A percentile compares a stretch with the other conserved stretches of the same genome.
Evolutionary conservation across 2,329 filamentous ascomycete species (phyloP).

Genomic region (Pseudovirgaria hyperparasitica): DNA sequence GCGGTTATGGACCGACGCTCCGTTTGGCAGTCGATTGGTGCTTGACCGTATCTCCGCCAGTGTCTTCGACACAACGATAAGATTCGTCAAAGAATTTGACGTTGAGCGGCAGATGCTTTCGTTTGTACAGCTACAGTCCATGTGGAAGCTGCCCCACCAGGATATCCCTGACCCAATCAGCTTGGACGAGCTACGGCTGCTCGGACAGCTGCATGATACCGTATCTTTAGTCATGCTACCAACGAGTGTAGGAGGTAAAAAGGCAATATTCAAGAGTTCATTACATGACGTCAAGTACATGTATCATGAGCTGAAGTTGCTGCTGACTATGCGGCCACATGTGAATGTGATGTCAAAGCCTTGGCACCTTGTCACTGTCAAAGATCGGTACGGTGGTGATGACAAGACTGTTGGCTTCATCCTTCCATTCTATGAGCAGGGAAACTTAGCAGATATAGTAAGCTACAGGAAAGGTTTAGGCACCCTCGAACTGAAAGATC

Average conservation of each 20-base stretch:
- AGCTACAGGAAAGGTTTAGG: conserved; percentile 9
- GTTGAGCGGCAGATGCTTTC: neutral
- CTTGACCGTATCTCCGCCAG: neutral
- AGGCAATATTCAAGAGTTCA: conserved; percentile 46
- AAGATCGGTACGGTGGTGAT: conserved; percentile 43
- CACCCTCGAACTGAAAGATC: neutral
- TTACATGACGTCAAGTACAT: conserved; percentile 46
- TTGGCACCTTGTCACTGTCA: conserved; percentile 42
- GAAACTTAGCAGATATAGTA: conserved; percentile 43
- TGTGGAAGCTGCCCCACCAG: conserved; percentile 39
- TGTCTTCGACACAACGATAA: conserved; percentile 17
- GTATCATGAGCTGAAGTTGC: conserved; percentile 46
- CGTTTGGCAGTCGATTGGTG: neutral
- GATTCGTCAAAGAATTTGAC: neutral
- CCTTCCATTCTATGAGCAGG: conserved; percentile 40
- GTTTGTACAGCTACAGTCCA: neutral
- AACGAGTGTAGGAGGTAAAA: conserved; percentile 17
- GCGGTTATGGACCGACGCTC: neutral
- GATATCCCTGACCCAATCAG: conserved; percentile 27
- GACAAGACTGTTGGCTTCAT: conserved; percentile 45
- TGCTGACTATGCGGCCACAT: conserved; percentile 41
- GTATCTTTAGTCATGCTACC: conserved; percentile 36
- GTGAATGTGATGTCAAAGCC: conserved; percentile 41
- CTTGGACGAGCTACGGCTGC: conserved; percentile 36
- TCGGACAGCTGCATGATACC: conserved; percentile 46